phyloP scores from a whole-genome alignment of 2,329 filamentous ascomycete genomes.

The Dothistroma pini region DNA sequence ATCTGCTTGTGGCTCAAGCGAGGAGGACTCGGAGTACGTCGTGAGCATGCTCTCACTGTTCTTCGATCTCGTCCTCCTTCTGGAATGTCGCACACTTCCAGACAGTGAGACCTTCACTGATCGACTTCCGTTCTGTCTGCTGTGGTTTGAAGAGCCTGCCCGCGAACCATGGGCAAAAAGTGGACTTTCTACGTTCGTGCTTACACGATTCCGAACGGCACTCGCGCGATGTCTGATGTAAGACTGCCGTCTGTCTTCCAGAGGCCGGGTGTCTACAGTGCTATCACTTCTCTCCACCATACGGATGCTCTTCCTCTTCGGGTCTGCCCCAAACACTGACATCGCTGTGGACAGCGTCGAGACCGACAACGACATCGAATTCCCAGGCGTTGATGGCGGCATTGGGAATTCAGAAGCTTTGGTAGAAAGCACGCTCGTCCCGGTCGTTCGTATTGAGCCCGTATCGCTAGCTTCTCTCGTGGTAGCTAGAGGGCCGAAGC shows the following conservation, averaged over 20 bases:
- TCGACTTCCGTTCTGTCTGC: conserved; percentile 15
- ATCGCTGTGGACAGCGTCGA: conserved; percentile 28
- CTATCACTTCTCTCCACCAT: conserved; percentile 38
- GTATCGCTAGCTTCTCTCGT: conserved; percentile 35
- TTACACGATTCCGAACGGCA: conserved; percentile 11
- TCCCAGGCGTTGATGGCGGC: conserved; percentile 26
- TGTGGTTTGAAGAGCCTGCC: conserved; percentile 19
- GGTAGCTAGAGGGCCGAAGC: conserved; percentile 26
- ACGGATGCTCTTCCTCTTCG: conserved; percentile 40
- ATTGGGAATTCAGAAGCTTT: conserved; percentile 38
- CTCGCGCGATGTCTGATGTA: conserved; percentile 42
- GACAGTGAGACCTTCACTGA: conserved; percentile 21
- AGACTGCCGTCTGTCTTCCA: conserved; percentile 42
- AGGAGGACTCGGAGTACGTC: conserved; percentile 31
- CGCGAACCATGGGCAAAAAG: conserved; percentile 39
- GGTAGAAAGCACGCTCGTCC: conserved; percentile 41
- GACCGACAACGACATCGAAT: conserved; percentile 25
- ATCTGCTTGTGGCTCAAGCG: conserved; percentile 27
- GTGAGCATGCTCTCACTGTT: conserved; percentile 17
- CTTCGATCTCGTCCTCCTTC: conserved; percentile 7
- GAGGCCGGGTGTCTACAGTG: conserved; percentile 35
- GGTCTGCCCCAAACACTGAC: conserved; percentile 15
- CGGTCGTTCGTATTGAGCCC: conserved; percentile 37
- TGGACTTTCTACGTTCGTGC: conserved; percentile 35
- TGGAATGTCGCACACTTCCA: conserved; percentile 20